Percentiles rank a stretch among this genome's conserved stretches.
Evolutionary conservation across 1,284 basidiomycete species (phyloP).

Genomic region (Paramarasmius palmivorus): DNA sequence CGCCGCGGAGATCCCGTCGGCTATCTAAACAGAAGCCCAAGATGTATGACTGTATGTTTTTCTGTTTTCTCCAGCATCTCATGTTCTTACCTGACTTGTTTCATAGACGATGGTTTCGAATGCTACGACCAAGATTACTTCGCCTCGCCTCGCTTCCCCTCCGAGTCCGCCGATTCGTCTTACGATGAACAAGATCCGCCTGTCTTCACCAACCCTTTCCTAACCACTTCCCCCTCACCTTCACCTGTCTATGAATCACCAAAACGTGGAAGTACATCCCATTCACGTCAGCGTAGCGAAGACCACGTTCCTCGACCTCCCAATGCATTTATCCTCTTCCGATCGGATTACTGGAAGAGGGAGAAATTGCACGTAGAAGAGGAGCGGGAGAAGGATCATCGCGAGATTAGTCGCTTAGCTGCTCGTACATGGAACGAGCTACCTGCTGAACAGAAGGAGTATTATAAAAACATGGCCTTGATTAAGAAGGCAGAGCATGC

Average conservation of each 20-base stretch:
- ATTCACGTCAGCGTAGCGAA: slow-evolving; percentile 40
- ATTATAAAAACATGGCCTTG: slow-evolving; percentile 51
- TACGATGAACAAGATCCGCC: slow-evolving; percentile 9
- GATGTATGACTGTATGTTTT: slow-evolving; percentile 27
- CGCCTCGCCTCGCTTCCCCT: neutral
- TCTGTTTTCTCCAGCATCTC: slow-evolving; percentile 4
- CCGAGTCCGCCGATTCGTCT: neutral
- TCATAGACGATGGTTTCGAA: slow-evolving; percentile 20
- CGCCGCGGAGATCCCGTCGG: slow-evolving; percentile 20
- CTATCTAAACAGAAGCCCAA: slow-evolving; percentile 37
- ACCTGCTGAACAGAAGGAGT: slow-evolving; percentile 27
- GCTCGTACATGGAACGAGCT: slow-evolving; percentile 32
- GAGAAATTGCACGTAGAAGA: slow-evolving; percentile 40
- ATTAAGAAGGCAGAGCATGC: slow-evolving; percentile 51
- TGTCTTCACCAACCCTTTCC: slow-evolving; percentile 8
- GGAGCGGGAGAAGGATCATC: slow-evolving; percentile 45
- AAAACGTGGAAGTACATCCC: slow-evolving; percentile 27
- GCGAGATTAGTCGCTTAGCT: slow-evolving; percentile 52
- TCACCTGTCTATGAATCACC: slow-evolving; percentile 11
- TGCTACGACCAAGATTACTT: neutral
- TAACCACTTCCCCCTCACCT: no score
- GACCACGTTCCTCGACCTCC: slow-evolving; percentile 71
- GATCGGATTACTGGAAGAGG: slow-evolving; percentile 64
- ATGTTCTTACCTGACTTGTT: neutral
- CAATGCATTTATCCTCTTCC: slow-evolving; percentile 85